A percentile compares a stretch with the other conserved stretches of the same genome.
Evolutionary conservation across 306 rosid species (phyloP).

Genomic region (Ziziphus jujuba): DNA sequence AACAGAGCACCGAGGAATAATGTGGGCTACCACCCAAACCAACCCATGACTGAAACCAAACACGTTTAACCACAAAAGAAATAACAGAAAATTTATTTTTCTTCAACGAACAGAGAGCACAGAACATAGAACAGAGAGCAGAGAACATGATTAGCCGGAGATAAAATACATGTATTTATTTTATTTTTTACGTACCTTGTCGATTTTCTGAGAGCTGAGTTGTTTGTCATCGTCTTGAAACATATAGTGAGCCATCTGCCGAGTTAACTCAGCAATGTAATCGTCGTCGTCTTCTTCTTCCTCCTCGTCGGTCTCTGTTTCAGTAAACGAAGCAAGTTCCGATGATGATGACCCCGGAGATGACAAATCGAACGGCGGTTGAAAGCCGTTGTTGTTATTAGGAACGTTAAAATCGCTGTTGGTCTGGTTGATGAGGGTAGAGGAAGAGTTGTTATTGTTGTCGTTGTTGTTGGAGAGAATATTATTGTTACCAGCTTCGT

Average conservation of each 20-base stretch:
- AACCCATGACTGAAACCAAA: constrained; percentile 55
- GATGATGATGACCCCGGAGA: neutral
- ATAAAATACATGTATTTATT: neutral
- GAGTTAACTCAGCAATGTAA: constrained; percentile 53
- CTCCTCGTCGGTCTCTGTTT: constrained; percentile 20
- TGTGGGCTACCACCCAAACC: constrained; percentile 40
- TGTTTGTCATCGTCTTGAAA: constrained; percentile 35
- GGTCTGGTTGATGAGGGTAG: neutral
- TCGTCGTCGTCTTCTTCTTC: constrained; percentile 38
- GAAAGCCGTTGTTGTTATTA: too few species aligned
- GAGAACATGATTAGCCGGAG: too few species aligned
- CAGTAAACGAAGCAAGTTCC: neutral
- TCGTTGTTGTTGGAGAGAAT: neutral
- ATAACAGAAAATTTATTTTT: neutral
- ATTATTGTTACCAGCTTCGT: neutral
- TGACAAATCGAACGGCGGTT: neutral
- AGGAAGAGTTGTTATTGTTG: neutral
- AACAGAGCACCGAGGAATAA: constrained; percentile 32
- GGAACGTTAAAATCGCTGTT: neutral
- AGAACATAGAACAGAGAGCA: neutral
- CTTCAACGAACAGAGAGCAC: neutral
- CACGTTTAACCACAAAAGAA: too few species aligned
- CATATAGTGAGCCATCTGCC: constrained; percentile 53
- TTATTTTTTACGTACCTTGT: too few species aligned
- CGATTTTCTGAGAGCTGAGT: neutral